These are phyloP conservation scores for Huntiella savannae DNA, from an alignment of 2,329 filamentous ascomycete species.

Conservation along the genomic window DNA sequence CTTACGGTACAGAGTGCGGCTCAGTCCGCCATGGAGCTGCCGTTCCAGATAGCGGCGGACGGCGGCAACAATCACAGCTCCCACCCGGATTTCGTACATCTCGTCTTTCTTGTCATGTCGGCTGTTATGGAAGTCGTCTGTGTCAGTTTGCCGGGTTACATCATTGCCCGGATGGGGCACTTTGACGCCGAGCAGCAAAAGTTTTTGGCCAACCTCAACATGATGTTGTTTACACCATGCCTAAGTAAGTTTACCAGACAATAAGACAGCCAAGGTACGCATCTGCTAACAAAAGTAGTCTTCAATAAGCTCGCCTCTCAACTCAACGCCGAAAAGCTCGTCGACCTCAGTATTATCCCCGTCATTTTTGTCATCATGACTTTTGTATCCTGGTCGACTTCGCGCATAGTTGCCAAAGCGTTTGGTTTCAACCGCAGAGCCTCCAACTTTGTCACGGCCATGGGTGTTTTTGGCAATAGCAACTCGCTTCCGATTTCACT, in stretches of 20 bases:
- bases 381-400: conserved; percentile 63
- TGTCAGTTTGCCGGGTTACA: conserved; percentile 83
- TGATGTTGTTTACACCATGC: conserved; percentile 90
- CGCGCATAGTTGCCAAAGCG: conserved; percentile 47
- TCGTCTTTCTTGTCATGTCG: conserved; percentile 75
- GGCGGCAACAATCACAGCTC: conserved; percentile 21
- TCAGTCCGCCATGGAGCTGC: conserved; percentile 1
- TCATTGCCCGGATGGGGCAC: conserved; percentile 74
- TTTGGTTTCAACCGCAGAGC: conserved; percentile 73
- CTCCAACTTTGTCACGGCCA: conserved; percentile 86
- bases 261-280: conserved; percentile 12
- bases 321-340: conserved; percentile 74
- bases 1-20: background rate
- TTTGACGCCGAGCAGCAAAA: conserved; percentile 95
- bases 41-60: background rate
- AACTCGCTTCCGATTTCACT: conserved; percentile 95
- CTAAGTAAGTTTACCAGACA: conserved; percentile 44
- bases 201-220: conserved; percentile 89
- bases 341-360: conserved; percentile 86
- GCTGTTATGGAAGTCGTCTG: conserved; percentile 90
- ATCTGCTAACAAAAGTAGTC: conserved; percentile 25
- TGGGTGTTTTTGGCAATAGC: conserved; percentile 95
- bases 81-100: conserved; percentile 47
- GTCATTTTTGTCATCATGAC: conserved; percentile 83
- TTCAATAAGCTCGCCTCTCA: conserved; percentile 95